Conservation (phyloP, 1,284 basidiomycete genomes). For the Phylloboletellus chloephorus region DNA sequence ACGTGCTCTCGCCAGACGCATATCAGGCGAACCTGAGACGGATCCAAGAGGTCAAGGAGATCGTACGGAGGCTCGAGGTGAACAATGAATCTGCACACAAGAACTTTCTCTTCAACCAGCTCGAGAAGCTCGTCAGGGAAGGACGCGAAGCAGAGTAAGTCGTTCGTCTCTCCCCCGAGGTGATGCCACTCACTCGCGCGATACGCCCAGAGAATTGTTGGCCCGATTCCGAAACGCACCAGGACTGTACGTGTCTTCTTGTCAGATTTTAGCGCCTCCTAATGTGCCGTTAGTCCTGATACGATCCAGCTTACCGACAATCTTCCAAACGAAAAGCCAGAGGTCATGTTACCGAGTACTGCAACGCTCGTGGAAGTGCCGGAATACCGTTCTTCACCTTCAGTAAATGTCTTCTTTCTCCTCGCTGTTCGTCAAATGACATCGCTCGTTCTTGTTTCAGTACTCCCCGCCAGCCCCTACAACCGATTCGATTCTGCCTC, state of each 20-base stretch:
- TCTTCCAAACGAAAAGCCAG: conserved; percentile 10
- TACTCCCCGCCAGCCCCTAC: conserved; percentile 4
- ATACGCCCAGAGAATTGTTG: conserved; percentile 16
- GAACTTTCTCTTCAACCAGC: conserved; percentile 26
- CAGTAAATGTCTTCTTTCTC: conserved; percentile 14
- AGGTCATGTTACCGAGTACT: conserved; percentile 27
- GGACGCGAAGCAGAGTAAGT: conserved; percentile 37
- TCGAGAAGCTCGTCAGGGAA: conserved; percentile 25
- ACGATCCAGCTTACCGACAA: conserved; percentile 13
- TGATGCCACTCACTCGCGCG: conserved; percentile 5
- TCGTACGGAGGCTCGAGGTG: conserved; percentile 22
- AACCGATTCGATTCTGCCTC: conserved; percentile 1
- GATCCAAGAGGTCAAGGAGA: conserved; percentile 28
- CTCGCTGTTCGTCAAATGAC: conserved; percentile 6
- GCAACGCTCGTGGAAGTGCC: conserved; percentile 30
- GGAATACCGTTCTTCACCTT: conserved; percentile 15
- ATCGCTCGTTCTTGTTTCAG: conserved; percentile 9
- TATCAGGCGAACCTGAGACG: conserved; percentile 26
- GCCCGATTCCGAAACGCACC: conserved; percentile 16
- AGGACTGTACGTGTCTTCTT: conserved; percentile 16
- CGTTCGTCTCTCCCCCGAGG: neutral
- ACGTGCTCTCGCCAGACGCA: conserved; percentile 17
- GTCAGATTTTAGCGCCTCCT: conserved; percentile 2
- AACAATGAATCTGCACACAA: conserved; percentile 30
- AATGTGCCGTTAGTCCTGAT: conserved; percentile 12